Conservation (phyloP, 2,329 filamentous ascomycete species). For the Colletotrichum sp. region DNA sequence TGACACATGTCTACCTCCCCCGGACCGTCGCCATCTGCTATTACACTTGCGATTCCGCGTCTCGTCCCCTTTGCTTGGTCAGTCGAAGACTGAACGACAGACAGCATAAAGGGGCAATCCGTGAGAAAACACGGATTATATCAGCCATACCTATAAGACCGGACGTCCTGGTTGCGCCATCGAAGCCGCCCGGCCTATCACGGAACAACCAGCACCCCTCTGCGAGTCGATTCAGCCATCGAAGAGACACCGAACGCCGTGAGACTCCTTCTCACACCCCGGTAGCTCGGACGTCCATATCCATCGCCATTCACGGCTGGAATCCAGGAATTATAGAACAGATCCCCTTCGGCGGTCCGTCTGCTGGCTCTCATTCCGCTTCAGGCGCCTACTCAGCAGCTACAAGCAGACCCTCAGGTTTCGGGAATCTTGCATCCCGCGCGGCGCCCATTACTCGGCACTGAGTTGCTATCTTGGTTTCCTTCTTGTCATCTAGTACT, state of each 20-base stretch:
- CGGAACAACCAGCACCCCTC: not conserved
- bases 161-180: slow-evolving; percentile 6
- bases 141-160: slow-evolving; percentile 12
- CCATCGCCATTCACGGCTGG: not conserved
- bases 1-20: slow-evolving; percentile 10
- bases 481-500: not conserved
- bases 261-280: not conserved
- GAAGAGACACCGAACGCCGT: not conserved
- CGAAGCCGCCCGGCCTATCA: not conserved
- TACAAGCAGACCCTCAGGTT: not conserved
- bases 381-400: not conserved
- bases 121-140: not conserved
- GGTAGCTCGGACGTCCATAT: slow-evolving; percentile 1
- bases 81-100: not conserved
- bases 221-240: not conserved
- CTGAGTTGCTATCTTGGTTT: not conserved
- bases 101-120: not conserved
- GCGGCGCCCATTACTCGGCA: not conserved
- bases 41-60: not conserved
- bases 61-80: not conserved
- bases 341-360: not conserved
- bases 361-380: not conserved
- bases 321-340: not conserved
- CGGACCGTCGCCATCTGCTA: not conserved
- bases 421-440: not conserved